Conservation (phyloP, 108 stramenopile genomes). For the Cyclotella kingstonii region DNA sequence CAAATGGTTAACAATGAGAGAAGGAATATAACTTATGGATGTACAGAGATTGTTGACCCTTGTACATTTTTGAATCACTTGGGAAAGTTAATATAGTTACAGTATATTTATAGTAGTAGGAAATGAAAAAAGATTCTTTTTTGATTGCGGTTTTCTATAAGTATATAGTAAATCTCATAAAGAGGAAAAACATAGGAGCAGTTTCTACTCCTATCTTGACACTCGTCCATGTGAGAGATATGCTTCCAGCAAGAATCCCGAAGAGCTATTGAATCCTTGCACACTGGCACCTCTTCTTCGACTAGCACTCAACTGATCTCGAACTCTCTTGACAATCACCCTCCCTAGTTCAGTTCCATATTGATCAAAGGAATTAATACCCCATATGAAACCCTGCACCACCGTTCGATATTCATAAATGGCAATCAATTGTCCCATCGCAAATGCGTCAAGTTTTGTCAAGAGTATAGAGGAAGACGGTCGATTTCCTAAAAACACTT, state of each 20-base stretch:
- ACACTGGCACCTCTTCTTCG: conserved; percentile 78
- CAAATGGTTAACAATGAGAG: conserved; percentile 85
- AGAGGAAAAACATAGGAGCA: no score
- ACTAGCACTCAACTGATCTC: conserved; percentile 63
- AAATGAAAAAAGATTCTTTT: no score
- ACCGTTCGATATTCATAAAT: conserved; percentile 98
- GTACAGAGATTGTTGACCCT: conserved; percentile 89
- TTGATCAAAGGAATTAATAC: conserved; percentile 97
- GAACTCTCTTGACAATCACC: conserved; percentile 77
- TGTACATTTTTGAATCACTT: conserved; percentile 78
- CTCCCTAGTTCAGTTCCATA: conserved; percentile 94
- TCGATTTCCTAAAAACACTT: conserved; percentile 96
- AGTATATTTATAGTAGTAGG: neutral
- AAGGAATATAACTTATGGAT: conserved; percentile 87
- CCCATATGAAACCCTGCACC: conserved; percentile 98
- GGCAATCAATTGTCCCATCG: conserved; percentile 91
- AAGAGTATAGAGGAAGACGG: conserved; percentile 87
- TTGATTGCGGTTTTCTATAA: no score
- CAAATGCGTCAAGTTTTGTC: conserved; percentile 82
- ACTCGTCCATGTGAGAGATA: conserved; percentile 68
- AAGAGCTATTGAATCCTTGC: conserved; percentile 85
- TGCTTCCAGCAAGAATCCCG: conserved; percentile 71
- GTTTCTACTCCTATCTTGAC: conserved; percentile 6
- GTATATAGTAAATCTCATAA: no score
- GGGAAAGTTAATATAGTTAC: conserved; percentile 50